These are phyloP conservation scores for Davidsoniella eucalypti DNA, from an alignment of 2,329 filamentous ascomycete genomes.

Conservation along the genomic window DNA sequence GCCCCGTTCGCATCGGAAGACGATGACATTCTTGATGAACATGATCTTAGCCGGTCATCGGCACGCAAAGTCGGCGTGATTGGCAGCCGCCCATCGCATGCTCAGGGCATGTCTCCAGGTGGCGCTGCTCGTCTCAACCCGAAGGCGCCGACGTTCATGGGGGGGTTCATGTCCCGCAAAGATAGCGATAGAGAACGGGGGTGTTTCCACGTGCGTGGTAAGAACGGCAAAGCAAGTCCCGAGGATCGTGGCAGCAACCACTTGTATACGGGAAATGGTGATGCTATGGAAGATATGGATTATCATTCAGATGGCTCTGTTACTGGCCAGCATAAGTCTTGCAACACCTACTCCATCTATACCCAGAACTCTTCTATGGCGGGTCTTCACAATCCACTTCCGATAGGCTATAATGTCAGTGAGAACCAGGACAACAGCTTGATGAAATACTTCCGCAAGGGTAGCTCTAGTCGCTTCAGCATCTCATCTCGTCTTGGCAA, in stretches of 20 bases:
- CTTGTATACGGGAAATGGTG: background rate
- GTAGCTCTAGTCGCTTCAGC: slow-evolving; percentile 49
- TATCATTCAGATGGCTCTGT: slow-evolving; percentile 29
- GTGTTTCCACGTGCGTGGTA: slow-evolving; percentile 18
- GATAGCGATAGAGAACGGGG: slow-evolving; percentile 20
- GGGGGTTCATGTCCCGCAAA: slow-evolving; percentile 39
- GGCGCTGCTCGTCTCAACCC: slow-evolving; percentile 60
- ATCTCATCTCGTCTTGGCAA: slow-evolving; percentile 40
- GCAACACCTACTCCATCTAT: slow-evolving; percentile 39
- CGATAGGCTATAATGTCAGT: slow-evolving; percentile 30
- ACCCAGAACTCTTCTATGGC: slow-evolving; percentile 38
- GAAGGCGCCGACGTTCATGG: slow-evolving; percentile 74
- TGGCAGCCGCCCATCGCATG: slow-evolving; percentile 49
- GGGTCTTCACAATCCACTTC: slow-evolving; percentile 43
- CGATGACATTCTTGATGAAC: slow-evolving; percentile 45
- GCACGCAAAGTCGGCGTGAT: slow-evolving; percentile 50
- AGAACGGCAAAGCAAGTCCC: slow-evolving; percentile 21
- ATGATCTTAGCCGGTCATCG: slow-evolving; percentile 36
- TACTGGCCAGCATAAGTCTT: slow-evolving; percentile 35
- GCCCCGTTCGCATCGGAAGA: slow-evolving; percentile 35
- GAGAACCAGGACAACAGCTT: slow-evolving; percentile 38
- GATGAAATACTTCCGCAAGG: slow-evolving; percentile 46
- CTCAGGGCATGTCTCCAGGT: slow-evolving; percentile 27
- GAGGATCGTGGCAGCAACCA: slow-evolving; percentile 17
- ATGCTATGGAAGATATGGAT: slow-evolving; percentile 14